Base-by-base conservation (phyloP, 225 moss, liverwort and hornwort genomes). In the Sphagnum tenellum region DNA sequence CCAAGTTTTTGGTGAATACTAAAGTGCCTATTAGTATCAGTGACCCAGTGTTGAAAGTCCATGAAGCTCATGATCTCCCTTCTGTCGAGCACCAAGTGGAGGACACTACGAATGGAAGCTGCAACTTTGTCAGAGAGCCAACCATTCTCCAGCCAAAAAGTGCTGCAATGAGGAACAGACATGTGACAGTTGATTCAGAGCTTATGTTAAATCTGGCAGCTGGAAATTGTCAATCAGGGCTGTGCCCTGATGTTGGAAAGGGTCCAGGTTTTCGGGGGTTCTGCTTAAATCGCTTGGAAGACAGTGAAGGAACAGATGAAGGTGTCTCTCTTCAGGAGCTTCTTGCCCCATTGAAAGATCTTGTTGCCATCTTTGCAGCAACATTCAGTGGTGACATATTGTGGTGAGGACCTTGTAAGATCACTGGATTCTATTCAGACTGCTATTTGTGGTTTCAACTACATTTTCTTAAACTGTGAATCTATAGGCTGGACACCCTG, bases 301-400 rank as follows among this genome's bases (percentile, higher is more conserved):
- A 50, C 57, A 44, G 47, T 4, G 44, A 57, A 57, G 64, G 4
- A 8, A 54, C 10, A 12, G 72, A 66, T 52, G 65, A 49, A 44
- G 63, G 54, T 58, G 67, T 76, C 57, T 67, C 70, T 47, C 70
- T 82, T 50, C 60, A 78, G 56, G 78, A 82, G 29, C 78, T 82
- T 12, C 68, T 82, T 53, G 47, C 58, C 51, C 82, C 82, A 49
- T 46, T 66, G 46, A 61, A 76, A 61, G 82, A 73, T 60, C 75
- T 82, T 71, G 57, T 82, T 12, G 78, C 69, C 12, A 64, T 82
- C 12, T 82, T 82, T 57, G 70, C 67, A 56, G 82, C 82, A 63
- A 82, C 82, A 8, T 78, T 82, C 70, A 78, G 73, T 7, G 68
- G 73, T 64, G 75, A 82, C 62, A 67, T 82, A 56, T 67, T 50